These are phyloP conservation scores for Pichia sp. DNA, from an alignment of 1,139 yeast genomes.

Conservation along the genomic window DNA sequence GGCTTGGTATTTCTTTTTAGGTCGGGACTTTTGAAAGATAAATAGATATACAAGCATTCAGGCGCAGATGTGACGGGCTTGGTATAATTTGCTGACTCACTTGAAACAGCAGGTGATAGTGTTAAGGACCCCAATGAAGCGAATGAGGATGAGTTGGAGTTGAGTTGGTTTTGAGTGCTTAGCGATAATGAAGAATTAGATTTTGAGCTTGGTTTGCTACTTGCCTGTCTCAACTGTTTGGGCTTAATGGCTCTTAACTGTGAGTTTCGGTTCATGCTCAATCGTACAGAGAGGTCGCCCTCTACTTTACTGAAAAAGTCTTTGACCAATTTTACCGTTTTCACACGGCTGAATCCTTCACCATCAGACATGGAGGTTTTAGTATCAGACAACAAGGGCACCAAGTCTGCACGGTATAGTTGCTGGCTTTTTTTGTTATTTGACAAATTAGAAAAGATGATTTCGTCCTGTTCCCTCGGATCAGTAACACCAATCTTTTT, in stretches of 20 bases:
- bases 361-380: conserved; percentile 2
- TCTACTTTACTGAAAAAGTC: conserved; percentile 20
- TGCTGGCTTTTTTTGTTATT: conserved; percentile 12
- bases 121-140: not conserved
- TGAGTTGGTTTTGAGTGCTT: not conserved
- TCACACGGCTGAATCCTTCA: conserved; percentile 8
- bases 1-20: conserved; percentile 2
- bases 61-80: not conserved
- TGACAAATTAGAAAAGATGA: conserved; percentile 15
- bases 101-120: conserved; percentile 4
- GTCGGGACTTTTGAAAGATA: conserved; percentile 12
- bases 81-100: not conserved
- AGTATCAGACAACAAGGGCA: conserved; percentile 8
- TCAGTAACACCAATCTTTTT: conserved; percentile 21
- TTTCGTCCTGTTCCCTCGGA: conserved; percentile 16
- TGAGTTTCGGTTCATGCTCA: conserved; percentile 13
- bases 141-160: not conserved
- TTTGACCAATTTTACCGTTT: conserved; percentile 7
- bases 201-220: not conserved
- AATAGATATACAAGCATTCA: conserved; percentile 9
- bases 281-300: conserved; percentile 15
- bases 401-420: not conserved
- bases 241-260: conserved; percentile 20
- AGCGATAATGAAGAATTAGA: conserved; percentile 3
- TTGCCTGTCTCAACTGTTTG: conserved; percentile 7